These are phyloP conservation scores for Candida vaughaniae DNA, from an alignment of 805 yeast genomes.

Conservation along the genomic window DNA sequence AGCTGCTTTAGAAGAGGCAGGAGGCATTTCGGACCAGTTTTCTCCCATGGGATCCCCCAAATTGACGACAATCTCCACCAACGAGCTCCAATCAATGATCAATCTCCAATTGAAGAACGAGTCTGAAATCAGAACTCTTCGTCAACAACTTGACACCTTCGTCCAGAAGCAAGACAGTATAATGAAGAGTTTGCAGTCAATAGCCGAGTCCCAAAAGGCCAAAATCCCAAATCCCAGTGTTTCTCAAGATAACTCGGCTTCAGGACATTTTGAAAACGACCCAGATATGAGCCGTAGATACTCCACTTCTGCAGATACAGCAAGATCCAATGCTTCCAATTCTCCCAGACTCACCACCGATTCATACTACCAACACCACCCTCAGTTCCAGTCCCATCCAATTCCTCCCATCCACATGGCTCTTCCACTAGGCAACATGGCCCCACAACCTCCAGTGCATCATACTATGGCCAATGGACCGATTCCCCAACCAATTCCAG, in stretches of 20 bases:
- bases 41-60: constrained; percentile 5
- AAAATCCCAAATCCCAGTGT: background rate
- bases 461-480: background rate
- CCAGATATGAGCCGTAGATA: background rate
- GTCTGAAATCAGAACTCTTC: constrained; percentile 11
- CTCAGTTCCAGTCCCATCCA: background rate
- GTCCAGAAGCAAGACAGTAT: constrained; percentile 14
- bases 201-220: background rate
- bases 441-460: background rate
- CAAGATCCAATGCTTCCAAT: too few relatives aligned
- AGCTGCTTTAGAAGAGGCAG: constrained; percentile 9
- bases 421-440: background rate
- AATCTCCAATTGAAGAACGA: constrained; percentile 7
- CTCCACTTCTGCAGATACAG: too few relatives aligned
- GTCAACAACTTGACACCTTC: constrained; percentile 14
- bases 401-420: background rate
- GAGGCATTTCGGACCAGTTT: constrained; percentile 7
- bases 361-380: background rate
- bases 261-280: background rate
- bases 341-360: background rate
- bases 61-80: background rate
- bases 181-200: constrained; percentile 4
- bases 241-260: background rate
- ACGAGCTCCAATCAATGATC: constrained; percentile 2
- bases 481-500: background rate